These are phyloP conservation scores for Mycena albidolilacea DNA, from an alignment of 768 basidiomycete genomes.

Conservation along the genomic window DNA sequence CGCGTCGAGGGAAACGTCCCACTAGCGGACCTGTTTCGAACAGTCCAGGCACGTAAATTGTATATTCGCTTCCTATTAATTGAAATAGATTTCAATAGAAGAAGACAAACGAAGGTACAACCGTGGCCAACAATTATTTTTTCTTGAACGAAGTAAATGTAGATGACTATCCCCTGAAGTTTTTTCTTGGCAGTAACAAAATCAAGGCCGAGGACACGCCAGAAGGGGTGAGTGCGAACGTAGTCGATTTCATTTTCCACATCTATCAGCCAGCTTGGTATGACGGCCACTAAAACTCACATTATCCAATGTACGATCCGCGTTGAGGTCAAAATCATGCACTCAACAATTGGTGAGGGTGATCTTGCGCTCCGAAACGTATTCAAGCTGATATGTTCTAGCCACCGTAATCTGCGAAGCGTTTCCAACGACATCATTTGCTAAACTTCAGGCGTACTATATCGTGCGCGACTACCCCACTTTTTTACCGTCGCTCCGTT, in stretches of 20 bases:
- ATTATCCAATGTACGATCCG: neutral
- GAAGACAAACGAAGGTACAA: neutral
- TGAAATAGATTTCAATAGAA: neutral
- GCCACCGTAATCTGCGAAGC: neutral
- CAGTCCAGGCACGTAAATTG: neutral
- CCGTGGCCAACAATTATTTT: neutral
- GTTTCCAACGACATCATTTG: neutral
- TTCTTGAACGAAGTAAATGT: neutral
- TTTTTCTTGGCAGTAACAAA: neutral
- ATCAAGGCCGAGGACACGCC: neutral
- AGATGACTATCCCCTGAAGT: neutral
- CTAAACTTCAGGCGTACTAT: neutral
- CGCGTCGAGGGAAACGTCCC: neutral
- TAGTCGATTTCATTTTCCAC: neutral
- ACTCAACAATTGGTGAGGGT: neutral
- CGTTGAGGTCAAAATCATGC: neutral
- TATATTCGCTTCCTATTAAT: neutral
- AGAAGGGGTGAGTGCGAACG: neutral
- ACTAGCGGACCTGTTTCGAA: neutral
- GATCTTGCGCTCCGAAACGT: neutral
- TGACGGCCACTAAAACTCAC: neutral
- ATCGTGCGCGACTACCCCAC: too few relatives aligned
- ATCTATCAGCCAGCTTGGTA: neutral
- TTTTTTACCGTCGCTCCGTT: neutral
- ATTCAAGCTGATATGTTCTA: neutral